phyloP scores from a whole-genome alignment of 2,329 filamentous ascomycete genomes.

The Neocucurbitaria cava region DNA sequence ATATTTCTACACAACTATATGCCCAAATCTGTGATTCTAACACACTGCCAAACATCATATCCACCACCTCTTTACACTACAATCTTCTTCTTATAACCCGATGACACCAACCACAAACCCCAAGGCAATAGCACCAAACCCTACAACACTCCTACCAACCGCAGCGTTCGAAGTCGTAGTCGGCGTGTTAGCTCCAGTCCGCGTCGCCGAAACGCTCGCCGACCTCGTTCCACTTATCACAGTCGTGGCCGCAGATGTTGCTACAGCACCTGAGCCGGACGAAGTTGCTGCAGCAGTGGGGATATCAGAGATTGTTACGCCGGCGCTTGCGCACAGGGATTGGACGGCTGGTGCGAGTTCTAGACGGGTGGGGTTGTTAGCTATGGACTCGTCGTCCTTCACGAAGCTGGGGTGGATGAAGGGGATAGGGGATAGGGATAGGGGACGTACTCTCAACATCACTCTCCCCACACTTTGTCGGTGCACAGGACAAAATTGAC shows the following conservation, averaged over 20 bases:
- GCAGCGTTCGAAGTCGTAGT: conserved; percentile 29
- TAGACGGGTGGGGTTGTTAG: conserved; percentile 9
- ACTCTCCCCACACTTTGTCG: conserved; percentile 43
- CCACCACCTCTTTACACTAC: no score
- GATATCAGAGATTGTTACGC: conserved; percentile 31
- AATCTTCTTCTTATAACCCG: conserved; percentile 25
- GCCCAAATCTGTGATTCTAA: no score
- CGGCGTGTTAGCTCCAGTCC: conserved; percentile 7
- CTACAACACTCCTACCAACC: conserved; percentile 23
- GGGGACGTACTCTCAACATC: conserved; percentile 49
- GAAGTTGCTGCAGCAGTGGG: conserved; percentile 22
- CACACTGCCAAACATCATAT: no score
- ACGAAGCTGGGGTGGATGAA: not conserved
- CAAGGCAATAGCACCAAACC: conserved; percentile 31
- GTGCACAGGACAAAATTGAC: conserved; percentile 52
- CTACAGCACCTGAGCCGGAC: conserved; percentile 2
- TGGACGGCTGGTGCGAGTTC: conserved; percentile 31
- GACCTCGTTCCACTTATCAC: not conserved
- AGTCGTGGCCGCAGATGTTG: conserved; percentile 6
- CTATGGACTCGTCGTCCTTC: no score
- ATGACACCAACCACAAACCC: conserved; percentile 30
- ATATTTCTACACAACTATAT: not conserved
- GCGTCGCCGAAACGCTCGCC: conserved; percentile 6
- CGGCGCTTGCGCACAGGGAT: conserved; percentile 37
- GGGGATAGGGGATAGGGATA: not conserved